These are phyloP conservation scores for Aspergillus hiratsukae DNA, from an alignment of 2,329 filamentous ascomycete species.

Conservation along the genomic window DNA sequence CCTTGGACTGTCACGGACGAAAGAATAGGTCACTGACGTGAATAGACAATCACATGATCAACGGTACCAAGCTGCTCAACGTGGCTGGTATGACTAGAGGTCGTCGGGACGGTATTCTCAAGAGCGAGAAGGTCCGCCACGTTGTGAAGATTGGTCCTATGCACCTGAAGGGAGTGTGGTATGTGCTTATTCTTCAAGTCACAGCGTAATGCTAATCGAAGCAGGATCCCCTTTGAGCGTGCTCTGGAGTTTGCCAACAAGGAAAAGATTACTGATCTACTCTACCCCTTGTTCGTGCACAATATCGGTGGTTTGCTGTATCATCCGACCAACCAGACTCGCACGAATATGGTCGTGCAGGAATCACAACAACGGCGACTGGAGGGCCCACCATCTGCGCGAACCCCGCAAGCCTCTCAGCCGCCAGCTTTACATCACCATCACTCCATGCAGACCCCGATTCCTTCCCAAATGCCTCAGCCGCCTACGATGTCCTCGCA, in stretches of 20 bases:
- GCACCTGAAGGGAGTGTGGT: constrained; percentile 98
- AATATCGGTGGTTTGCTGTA: constrained; percentile 93
- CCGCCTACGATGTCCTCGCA: constrained; percentile 60
- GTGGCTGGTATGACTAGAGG: constrained; percentile 98
- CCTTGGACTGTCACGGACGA: not conserved
- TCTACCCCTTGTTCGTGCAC: constrained; percentile 96
- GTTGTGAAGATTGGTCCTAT: constrained; percentile 99
- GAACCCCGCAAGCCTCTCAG: constrained; percentile 64
- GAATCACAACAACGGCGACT: constrained; percentile 72
- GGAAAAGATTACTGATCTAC: constrained; percentile 93
- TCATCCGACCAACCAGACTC: constrained; percentile 75
- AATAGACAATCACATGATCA: constrained; percentile 98
- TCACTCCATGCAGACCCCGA: constrained; percentile 60
- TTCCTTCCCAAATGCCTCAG: constrained; percentile 60
- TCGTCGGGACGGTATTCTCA: constrained; percentile 89
- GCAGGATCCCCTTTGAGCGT: constrained; percentile 93
- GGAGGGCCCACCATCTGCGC: constrained; percentile 45
- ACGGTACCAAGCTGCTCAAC: constrained; percentile 93
- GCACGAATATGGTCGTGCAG: constrained; percentile 82
- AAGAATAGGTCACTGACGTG: not conserved
- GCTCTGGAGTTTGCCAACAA: constrained; percentile 99
- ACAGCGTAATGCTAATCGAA: constrained; percentile 9
- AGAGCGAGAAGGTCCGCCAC: constrained; percentile 94
- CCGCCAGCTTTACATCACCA: constrained; percentile 59
- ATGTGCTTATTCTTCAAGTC: constrained; percentile 36